Evolutionary conservation across 108 stramenopile species (phyloP).

Genomic region (Phaeodactylum tricornutum): DNA sequence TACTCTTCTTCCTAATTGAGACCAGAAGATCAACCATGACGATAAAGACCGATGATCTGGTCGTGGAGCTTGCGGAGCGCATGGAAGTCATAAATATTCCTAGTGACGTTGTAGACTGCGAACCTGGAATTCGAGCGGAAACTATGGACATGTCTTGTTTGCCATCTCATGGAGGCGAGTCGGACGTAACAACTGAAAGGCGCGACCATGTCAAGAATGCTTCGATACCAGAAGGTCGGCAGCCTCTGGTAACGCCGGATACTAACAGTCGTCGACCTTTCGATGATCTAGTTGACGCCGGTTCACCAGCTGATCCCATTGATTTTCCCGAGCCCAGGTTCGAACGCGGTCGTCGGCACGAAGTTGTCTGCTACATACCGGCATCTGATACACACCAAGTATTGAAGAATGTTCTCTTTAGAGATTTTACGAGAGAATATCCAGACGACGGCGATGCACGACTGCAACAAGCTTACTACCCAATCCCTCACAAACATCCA

Average conservation of each 20-base stretch:
- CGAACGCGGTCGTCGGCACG: constrained; percentile 27
- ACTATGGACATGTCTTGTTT: too few species aligned
- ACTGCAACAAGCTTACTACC: constrained; percentile 32
- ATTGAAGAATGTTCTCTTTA: constrained; percentile 30
- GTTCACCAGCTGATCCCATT: constrained; percentile 30
- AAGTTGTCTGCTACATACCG: constrained; percentile 25
- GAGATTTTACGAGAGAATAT: constrained; percentile 30
- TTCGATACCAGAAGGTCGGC: too few species aligned
- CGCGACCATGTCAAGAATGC: too few species aligned
- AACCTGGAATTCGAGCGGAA: too few species aligned
- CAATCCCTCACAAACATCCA: constrained; percentile 25
- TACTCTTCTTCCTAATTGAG: too few species aligned
- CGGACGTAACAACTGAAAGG: too few species aligned
- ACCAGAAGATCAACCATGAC: too few species aligned
- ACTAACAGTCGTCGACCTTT: constrained; percentile 8
- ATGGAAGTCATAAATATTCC: too few species aligned
- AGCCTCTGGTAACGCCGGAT: background rate
- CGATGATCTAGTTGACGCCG: constrained; percentile 11
- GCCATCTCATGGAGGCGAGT: too few species aligned
- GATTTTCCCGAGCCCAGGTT: constrained; percentile 22
- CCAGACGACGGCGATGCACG: constrained; percentile 11
- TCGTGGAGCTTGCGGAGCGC: too few species aligned
- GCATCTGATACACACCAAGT: constrained; percentile 14
- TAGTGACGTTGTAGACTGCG: too few species aligned
- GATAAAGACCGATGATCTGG: too few species aligned